A percentile compares a stretch with the other conserved stretches of the same genome.
Conservation (phyloP, 225 moss, liverwort and hornwort genomes). For the Anthoceros angustus region DNA sequence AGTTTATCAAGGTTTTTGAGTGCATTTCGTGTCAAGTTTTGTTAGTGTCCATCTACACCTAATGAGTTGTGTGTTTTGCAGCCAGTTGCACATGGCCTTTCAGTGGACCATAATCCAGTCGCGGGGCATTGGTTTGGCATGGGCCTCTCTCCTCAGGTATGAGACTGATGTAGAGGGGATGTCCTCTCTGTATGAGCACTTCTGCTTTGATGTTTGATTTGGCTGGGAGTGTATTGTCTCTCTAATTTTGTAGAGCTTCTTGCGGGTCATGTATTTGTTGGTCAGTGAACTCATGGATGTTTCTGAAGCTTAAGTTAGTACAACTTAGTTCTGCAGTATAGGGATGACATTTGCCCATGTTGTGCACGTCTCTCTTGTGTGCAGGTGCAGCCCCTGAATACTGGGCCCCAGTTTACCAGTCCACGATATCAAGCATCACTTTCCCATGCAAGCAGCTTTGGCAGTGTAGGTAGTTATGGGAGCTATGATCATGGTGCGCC, state of each 20-base stretch:
- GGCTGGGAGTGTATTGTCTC: background rate
- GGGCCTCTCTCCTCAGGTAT: slow-evolving; percentile 75
- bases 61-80: slow-evolving; percentile 19
- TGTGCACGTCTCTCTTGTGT: background rate
- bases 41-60: too few species aligned
- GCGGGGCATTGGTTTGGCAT: slow-evolving; percentile 68
- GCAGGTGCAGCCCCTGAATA: slow-evolving; percentile 23
- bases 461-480: slow-evolving; percentile 59
- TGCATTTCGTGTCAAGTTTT: too few species aligned
- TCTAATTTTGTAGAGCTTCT: background rate
- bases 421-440: slow-evolving; percentile 26
- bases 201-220: too few species aligned
- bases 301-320: background rate
- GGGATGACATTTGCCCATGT: slow-evolving; percentile 11
- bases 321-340: background rate
- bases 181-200: too few species aligned
- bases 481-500: slow-evolving; percentile 43
- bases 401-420: slow-evolving; percentile 19
- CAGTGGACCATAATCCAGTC: slow-evolving; percentile 42
- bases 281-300: too few species aligned
- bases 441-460: slow-evolving; percentile 30
- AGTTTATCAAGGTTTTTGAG: background rate
- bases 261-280: background rate
- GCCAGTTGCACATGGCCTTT: slow-evolving; percentile 36
- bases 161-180: slow-evolving; percentile 6